Evolutionary conservation across 768 basidiomycete genomes (phyloP).

Genomic region (Tricholoma sp.): DNA sequence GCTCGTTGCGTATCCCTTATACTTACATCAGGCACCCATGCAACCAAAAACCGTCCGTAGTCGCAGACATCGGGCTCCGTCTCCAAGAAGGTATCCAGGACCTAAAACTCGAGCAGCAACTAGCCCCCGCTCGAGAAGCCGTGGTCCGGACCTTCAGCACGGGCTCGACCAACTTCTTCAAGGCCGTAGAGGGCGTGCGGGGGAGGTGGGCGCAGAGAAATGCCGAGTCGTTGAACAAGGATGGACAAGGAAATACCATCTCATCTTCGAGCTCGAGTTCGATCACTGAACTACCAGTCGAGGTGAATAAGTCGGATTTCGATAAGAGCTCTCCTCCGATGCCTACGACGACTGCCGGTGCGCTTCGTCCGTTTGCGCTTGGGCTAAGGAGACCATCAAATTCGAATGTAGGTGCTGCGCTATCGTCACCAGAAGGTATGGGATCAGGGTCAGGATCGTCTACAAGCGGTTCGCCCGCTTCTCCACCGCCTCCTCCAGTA

Average conservation of each 20-base stretch:
- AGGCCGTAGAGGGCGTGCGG: slow-evolving; percentile 84
- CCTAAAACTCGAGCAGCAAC: slow-evolving; percentile 85
- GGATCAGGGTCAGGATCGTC: neutral
- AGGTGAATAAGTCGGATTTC: slow-evolving; percentile 33
- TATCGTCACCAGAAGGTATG: neutral
- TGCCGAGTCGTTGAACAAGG: neutral
- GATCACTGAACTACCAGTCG: slow-evolving; percentile 21
- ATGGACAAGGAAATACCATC: neutral
- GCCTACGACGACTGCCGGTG: slow-evolving; percentile 5
- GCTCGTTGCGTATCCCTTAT: neutral
- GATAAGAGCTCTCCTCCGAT: neutral
- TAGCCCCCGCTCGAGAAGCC: slow-evolving; percentile 91
- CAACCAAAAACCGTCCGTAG: slow-evolving; percentile 82
- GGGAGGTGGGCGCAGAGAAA: slow-evolving; percentile 54
- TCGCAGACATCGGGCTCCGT: slow-evolving; percentile 87
- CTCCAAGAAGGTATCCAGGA: slow-evolving; percentile 94
- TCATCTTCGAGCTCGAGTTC: slow-evolving; percentile 29
- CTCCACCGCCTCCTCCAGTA: slow-evolving; percentile 7
- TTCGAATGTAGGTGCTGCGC: neutral
- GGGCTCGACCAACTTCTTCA: slow-evolving; percentile 79
- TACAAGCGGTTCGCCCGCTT: neutral
- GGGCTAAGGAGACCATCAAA: slow-evolving; percentile 4
- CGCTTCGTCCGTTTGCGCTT: slow-evolving; percentile 15
- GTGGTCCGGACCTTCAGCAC: slow-evolving; percentile 69
- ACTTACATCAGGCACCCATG: slow-evolving; percentile 73